phyloP scores from a whole-genome alignment of 2,329 filamentous ascomycete genomes.

The Chrysosporium keratinophilum region DNA sequence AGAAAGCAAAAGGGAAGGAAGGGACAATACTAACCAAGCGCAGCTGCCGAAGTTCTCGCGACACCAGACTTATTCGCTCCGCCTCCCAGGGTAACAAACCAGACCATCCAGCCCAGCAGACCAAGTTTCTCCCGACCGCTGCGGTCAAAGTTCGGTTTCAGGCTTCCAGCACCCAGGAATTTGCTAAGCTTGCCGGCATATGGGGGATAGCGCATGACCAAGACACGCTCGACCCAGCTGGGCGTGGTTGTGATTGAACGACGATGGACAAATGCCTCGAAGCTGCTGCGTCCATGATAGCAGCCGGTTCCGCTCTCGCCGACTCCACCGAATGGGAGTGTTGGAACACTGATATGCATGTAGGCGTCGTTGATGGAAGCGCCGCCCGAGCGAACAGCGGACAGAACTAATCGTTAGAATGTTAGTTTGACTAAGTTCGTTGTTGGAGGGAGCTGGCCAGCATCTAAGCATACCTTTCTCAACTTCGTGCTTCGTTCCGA shows the following conservation, averaged over 20 bases:
- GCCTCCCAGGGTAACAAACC: conserved; percentile 33
- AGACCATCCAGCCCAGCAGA: conserved; percentile 32
- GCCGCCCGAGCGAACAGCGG: conserved; percentile 55
- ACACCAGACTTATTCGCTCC: conserved; percentile 31
- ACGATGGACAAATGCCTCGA: conserved; percentile 53
- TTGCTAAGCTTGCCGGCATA: conserved; percentile 48
- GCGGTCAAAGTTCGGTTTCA: conserved; percentile 52
- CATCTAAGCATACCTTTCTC: conserved; percentile 50
- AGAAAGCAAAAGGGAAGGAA: conserved; percentile 24
- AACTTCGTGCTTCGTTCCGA: conserved; percentile 70
- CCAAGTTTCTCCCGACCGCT: conserved; percentile 36
- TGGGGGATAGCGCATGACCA: conserved; percentile 51
- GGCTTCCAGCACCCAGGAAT: conserved; percentile 40
- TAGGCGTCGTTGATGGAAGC: conserved; percentile 50
- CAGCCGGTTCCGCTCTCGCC: conserved; percentile 65
- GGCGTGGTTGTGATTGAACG: conserved; percentile 50
- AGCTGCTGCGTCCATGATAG: conserved; percentile 64
- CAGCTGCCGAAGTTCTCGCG: conserved; percentile 27
- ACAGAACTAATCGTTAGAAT: conserved; percentile 42
- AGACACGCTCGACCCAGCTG: conserved; percentile 48
- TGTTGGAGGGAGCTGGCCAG: background rate
- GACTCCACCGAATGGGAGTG: conserved; percentile 71
- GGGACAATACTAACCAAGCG: conserved; percentile 32
- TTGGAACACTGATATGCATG: conserved; percentile 60
- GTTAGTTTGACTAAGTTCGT: conserved; percentile 1